Evolutionary conservation across 768 basidiomycete genomes (phyloP).

Genomic region (Coprinopsis marcescibilis): DNA sequence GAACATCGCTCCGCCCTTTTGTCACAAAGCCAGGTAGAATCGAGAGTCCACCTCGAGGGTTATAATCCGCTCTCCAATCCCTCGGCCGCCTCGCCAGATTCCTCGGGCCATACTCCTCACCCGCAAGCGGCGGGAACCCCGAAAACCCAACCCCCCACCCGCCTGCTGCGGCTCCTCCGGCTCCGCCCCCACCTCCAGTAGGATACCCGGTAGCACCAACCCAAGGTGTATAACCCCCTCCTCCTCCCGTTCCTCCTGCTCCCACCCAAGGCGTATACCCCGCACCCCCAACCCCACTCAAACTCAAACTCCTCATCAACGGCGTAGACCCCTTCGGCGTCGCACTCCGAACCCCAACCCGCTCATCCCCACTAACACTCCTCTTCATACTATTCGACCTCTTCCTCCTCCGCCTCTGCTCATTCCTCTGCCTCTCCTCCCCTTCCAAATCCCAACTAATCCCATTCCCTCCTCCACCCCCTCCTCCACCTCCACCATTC

Average conservation of each 20-base stretch:
- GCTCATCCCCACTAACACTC: too few species aligned
- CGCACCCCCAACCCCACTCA: too few species aligned
- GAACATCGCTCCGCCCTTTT: constrained; percentile 26
- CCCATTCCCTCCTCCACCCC: constrained; percentile 12
- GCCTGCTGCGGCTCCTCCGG: neutral
- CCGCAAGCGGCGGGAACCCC: constrained; percentile 2
- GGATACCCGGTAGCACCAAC: neutral
- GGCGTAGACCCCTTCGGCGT: too few species aligned
- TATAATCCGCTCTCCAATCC: constrained; percentile 41
- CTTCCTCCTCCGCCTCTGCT: too few species aligned
- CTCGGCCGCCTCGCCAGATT: constrained; percentile 34
- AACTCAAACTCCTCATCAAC: too few species aligned
- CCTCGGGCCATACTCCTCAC: constrained; percentile 19
- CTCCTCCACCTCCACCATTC: neutral
- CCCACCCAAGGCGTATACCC: too few species aligned
- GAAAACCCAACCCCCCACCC: neutral
- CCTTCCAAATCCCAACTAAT: neutral
- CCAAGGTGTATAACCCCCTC: too few species aligned
- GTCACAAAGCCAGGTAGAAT: constrained; percentile 20
- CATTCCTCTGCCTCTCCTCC: constrained; percentile 6
- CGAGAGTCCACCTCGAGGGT: constrained; percentile 20
- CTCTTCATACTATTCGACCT: too few species aligned
- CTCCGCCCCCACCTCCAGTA: neutral
- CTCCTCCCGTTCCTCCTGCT: too few species aligned
- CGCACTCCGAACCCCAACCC: too few species aligned